Conservation (phyloP, 345 rosid genomes). For the Populus deltoides region DNA sequence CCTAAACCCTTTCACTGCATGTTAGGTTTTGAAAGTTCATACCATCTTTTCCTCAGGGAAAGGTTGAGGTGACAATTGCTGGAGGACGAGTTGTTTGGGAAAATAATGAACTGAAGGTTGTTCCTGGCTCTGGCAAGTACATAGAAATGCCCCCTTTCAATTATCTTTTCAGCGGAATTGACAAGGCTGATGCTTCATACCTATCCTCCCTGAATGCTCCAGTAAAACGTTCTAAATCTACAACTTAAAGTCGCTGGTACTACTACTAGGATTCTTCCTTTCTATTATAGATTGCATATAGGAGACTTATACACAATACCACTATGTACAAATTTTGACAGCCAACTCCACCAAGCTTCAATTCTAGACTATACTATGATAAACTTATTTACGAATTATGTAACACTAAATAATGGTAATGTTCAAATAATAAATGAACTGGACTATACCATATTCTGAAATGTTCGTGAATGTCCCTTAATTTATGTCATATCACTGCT, state of each 20-base stretch:
- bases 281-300: background rate
- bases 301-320: background rate
- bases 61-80: conserved; percentile 87
- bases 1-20: background rate
- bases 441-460: background rate
- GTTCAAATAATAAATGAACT: background rate
- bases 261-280: background rate
- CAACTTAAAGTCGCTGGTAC: conserved; percentile 23
- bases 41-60: conserved; percentile 50
- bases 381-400: background rate
- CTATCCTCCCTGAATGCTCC: conserved; percentile 76
- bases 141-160: conserved; percentile 67
- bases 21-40: conserved; percentile 1
- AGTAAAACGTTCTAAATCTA: conserved; percentile 54
- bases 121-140: conserved; percentile 72
- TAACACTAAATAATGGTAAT: background rate
- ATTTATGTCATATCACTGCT: background rate
- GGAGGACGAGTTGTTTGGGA: conserved; percentile 87
- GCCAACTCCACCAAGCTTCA: background rate
- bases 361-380: background rate
- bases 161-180: conserved; percentile 76
- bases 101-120: conserved; percentile 67
- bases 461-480: background rate
- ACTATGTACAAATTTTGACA: background rate
- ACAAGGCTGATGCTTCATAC: conserved; percentile 71